Evolutionary conservation across 768 basidiomycete species (phyloP).

Genomic region (Holtermannia corniformis): DNA sequence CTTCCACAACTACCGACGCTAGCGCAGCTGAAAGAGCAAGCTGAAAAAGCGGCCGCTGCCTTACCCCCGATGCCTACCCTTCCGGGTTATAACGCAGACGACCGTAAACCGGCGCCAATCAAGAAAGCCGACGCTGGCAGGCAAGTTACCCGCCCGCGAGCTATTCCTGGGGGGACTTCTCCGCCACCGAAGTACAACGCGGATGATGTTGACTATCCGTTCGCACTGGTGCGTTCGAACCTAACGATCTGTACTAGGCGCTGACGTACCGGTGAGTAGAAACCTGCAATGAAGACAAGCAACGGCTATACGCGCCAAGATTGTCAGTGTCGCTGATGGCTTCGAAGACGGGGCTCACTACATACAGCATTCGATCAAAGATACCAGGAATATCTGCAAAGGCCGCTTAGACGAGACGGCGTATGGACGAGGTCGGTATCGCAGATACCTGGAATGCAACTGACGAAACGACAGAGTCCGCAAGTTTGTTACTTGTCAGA

Average conservation of each 20-base stretch:
- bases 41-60: conserved; percentile 1
- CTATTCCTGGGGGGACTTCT: background rate
- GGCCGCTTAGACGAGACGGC: too few species aligned
- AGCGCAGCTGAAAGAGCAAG: conserved; percentile 16
- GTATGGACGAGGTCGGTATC: background rate
- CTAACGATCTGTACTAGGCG: too few species aligned
- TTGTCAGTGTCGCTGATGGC: too few species aligned
- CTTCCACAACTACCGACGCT: conserved; percentile 12
- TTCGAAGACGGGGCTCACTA: too few species aligned
- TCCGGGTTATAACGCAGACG: background rate
- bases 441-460: background rate
- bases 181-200: background rate
- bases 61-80: background rate
- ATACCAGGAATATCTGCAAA: too few species aligned
- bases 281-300: background rate
- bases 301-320: background rate
- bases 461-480: background rate
- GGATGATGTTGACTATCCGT: background rate
- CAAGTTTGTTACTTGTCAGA: background rate
- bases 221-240: background rate
- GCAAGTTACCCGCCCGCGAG: background rate
- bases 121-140: background rate
- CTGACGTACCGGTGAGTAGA: background rate
- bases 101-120: background rate
- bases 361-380: too few species aligned